Evolutionary conservation across 2,329 filamentous ascomycete genomes (phyloP).

Genomic region (Passalora sequoiae): DNA sequence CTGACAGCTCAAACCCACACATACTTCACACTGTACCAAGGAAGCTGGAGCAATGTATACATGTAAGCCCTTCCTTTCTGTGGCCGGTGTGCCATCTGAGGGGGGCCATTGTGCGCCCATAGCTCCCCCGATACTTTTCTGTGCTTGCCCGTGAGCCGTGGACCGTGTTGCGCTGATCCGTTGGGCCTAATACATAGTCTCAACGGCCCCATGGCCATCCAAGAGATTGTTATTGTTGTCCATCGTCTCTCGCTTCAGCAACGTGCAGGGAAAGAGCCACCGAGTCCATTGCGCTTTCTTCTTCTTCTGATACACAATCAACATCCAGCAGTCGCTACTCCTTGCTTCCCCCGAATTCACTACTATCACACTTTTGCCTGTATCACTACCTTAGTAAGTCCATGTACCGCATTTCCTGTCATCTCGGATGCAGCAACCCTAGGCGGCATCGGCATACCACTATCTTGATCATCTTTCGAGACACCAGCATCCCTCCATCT

Average conservation of each 20-base stretch:
- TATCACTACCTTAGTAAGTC: conserved; percentile 9
- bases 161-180: too few species aligned
- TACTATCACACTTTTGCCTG: neutral
- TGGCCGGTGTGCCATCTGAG: neutral
- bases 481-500: neutral
- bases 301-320: neutral
- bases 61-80: too few species aligned
- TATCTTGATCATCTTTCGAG: too few species aligned
- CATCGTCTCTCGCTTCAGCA: neutral
- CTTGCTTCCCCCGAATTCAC: conserved; percentile 1
- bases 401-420: neutral
- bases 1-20: too few species aligned
- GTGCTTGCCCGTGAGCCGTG: too few species aligned
- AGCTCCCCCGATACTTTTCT: conserved; percentile 1
- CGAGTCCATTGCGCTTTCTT: neutral
- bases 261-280: neutral
- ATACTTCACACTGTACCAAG: too few species aligned
- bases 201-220: neutral
- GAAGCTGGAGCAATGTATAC: too few species aligned
- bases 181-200: conserved; percentile 1
- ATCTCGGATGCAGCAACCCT: too few species aligned
- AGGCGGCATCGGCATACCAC: too few species aligned
- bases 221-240: conserved; percentile 1
- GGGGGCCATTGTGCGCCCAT: conserved; percentile 3
- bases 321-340: conserved; percentile 2